These are phyloP conservation scores for Salvia sclarea DNA, from an alignment of 305 asterid genomes.

Conservation along the genomic window DNA sequence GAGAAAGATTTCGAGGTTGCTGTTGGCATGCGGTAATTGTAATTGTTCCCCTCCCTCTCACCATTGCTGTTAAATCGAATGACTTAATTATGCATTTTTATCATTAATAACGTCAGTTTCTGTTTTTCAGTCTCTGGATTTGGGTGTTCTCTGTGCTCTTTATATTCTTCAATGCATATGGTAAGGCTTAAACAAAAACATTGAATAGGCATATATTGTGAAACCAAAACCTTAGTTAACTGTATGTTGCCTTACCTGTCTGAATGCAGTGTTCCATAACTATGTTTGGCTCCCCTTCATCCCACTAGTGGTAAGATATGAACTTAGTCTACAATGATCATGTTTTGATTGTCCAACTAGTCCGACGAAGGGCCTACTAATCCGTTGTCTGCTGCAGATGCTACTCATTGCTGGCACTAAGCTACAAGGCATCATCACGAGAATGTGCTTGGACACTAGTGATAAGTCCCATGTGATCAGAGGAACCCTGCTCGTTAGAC, in stretches of 20 bases:
- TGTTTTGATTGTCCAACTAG: neutral
- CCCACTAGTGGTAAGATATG: slow-evolving; percentile 61
- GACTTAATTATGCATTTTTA: neutral
- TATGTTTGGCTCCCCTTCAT: slow-evolving; percentile 77
- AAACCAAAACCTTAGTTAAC: neutral
- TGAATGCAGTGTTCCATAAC: slow-evolving; percentile 59
- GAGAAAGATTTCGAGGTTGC: slow-evolving; percentile 69
- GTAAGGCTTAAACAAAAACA: slow-evolving; percentile 36
- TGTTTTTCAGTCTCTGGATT: slow-evolving; percentile 62
- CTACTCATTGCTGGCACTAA: slow-evolving; percentile 68
- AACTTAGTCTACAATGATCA: neutral
- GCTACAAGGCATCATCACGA: slow-evolving; percentile 71
- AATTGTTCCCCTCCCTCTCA: neutral
- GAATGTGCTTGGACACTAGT: slow-evolving; percentile 67
- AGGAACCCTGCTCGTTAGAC: slow-evolving; percentile 63
- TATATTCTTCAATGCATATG: slow-evolving; percentile 75
- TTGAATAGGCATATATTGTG: too few relatives aligned
- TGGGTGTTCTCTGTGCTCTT: slow-evolving; percentile 76
- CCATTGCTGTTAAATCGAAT: neutral
- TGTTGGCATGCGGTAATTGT: slow-evolving; percentile 58
- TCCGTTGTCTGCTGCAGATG: slow-evolving; percentile 40
- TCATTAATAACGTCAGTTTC: neutral
- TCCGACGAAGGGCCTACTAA: neutral
- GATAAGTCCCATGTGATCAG: slow-evolving; percentile 50
- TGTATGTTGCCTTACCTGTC: neutral